Evolutionary conservation across 2,329 filamentous ascomycete genomes (phyloP), one percentile per base, ranked within the genome.

Genomic region (Aspergillus sp.): DNA sequence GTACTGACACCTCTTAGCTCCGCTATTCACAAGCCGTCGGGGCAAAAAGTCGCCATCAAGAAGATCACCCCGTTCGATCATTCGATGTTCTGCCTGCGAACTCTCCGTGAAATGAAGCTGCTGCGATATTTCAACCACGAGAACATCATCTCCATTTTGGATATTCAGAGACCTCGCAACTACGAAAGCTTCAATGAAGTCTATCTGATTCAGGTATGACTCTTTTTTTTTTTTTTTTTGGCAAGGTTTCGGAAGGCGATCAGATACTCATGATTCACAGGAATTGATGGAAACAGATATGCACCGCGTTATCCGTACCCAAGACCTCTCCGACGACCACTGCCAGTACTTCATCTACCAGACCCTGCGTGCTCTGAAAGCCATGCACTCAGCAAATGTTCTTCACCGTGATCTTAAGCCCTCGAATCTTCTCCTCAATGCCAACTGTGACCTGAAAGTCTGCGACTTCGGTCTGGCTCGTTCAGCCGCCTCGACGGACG

Each of bases 321-420:
- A 99, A 80, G 95, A 99, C 74, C 87, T 99, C 50, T 98, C 95
- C 42, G 95, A 99, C 77, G 95, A 99, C 77, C 95, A 99, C 78
- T 99, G 95, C 85, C 95, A 99, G 79, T 99, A 99, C 82, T 99
- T 99, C 81, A 99, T 99, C 80, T 99, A 99, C 84, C 95, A 99
- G 82, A 99, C 95, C 2, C 87, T 99, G 59, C 92, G 95, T 71
- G 95, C 94, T 11, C 84, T 99, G 71, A 99, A 99, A 83, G 95
- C 95, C 45, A 98, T 99, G 94, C 95, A 99, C 81, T 98, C 95
- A 14, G 95, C 95, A 65, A 98, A 99, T 72, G 95, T 99, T 52
- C 87, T 99, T 11, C 95, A 99, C 77, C 90, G 95, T 75, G 95
- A 99, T 79, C 83, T 99, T 69, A 99, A 99, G 82, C 95, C 95